These are phyloP conservation scores for Fusarium keratoplasticum DNA, from an alignment of 2,329 filamentous ascomycete genomes.

Conservation along the genomic window DNA sequence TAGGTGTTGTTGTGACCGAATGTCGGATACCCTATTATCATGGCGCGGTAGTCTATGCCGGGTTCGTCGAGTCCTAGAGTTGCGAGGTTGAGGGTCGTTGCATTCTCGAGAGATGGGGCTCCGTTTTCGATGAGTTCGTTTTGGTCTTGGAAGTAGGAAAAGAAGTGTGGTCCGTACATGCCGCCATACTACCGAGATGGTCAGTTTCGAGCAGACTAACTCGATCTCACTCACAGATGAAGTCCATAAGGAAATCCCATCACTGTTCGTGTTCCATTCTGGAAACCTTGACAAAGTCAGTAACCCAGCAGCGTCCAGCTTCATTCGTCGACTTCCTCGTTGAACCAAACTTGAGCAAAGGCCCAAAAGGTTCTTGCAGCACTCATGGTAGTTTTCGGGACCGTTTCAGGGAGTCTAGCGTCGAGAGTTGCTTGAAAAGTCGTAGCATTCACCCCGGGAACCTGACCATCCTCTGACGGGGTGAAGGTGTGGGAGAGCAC, in stretches of 20 bases:
- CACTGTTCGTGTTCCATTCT: constrained; percentile 60
- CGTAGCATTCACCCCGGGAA: constrained; percentile 24
- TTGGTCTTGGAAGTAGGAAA: constrained; percentile 65
- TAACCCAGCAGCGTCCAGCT: neutral
- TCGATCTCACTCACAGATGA: constrained; percentile 57
- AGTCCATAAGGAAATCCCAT: constrained; percentile 71
- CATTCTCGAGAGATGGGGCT: constrained; percentile 46
- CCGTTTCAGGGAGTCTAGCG: neutral
- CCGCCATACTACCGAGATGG: constrained; percentile 63
- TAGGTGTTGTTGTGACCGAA: constrained; percentile 75
- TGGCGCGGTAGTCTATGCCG: constrained; percentile 70
- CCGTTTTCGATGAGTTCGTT: constrained; percentile 56
- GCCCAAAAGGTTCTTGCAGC: constrained; percentile 70
- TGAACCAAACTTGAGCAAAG: constrained; percentile 69
- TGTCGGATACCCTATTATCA: constrained; percentile 64
- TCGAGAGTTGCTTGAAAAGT: constrained; percentile 29
- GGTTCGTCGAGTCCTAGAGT: constrained; percentile 77
- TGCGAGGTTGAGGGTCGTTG: constrained; percentile 62
- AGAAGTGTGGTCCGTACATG: constrained; percentile 73
- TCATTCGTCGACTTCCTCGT: constrained; percentile 31
- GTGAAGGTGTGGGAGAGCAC: constrained; percentile 52
- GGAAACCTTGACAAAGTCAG: constrained; percentile 58
- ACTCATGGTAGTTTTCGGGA: constrained; percentile 60
- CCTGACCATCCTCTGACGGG: neutral
- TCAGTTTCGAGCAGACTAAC: neutral